A percentile compares a stretch with the other conserved stretches of the same genome.
These are phyloP conservation scores for Eragrostis curvula DNA, from an alignment of 176 grass and related monocot species.

Conservation along the genomic window DNA sequence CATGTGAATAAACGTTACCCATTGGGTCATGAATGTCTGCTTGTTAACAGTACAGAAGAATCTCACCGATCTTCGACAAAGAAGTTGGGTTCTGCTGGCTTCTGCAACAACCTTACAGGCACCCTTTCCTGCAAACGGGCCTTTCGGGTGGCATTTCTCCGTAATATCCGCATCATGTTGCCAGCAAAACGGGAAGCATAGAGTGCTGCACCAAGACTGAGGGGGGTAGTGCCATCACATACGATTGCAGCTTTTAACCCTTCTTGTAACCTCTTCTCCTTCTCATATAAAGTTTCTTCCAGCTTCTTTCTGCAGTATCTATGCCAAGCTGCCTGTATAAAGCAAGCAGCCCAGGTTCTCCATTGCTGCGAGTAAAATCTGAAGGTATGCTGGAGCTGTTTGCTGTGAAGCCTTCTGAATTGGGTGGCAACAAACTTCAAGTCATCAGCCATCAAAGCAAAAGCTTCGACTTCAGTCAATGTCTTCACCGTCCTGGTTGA, in stretches of 20 bases:
- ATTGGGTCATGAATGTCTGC: constrained; percentile 19
- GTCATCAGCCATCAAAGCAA: constrained; percentile 85
- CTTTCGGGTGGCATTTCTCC: constrained; percentile 65
- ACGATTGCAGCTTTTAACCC: constrained; percentile 75
- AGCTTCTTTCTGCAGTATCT: constrained; percentile 88
- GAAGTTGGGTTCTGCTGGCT: constrained; percentile 90
- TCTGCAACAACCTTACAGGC: constrained; percentile 74
- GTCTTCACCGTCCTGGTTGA: constrained; percentile 92
- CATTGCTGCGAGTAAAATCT: constrained; percentile 90
- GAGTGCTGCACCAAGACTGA: constrained; percentile 73
- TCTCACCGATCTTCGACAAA: constrained; percentile 59
- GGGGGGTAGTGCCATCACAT: constrained; percentile 46
- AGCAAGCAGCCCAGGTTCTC: constrained; percentile 96
- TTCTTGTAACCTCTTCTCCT: constrained; percentile 79
- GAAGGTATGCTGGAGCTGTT: constrained; percentile 84
- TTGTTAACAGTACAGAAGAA: not conserved
- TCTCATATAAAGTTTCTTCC: constrained; percentile 73
- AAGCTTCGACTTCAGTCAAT: constrained; percentile 90
- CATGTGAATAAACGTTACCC: not conserved
- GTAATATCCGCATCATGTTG: constrained; percentile 75
- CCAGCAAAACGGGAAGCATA: constrained; percentile 87
- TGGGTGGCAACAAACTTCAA: constrained; percentile 90
- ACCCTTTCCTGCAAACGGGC: constrained; percentile 79
- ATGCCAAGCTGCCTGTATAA: constrained; percentile 94
- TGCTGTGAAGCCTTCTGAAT: constrained; percentile 87